Percentiles rank a stretch among this genome's conserved stretches.
Conservation (phyloP, 2,329 filamentous ascomycete genomes). For the Chaetomiaceae sp. region DNA sequence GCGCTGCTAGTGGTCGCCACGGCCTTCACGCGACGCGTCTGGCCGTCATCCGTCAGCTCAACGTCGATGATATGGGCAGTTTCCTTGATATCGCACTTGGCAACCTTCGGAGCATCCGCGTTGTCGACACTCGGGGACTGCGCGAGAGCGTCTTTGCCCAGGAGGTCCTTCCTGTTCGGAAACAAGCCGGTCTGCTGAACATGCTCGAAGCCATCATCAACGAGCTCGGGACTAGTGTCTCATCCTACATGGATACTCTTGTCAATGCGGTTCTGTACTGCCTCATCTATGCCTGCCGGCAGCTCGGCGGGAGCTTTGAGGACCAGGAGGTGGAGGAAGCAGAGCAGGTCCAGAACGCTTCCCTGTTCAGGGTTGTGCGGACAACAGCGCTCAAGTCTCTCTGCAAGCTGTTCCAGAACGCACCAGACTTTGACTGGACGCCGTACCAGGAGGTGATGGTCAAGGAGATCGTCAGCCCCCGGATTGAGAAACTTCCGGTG, state of each 20-base stretch:
- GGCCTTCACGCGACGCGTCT: slow-evolving; percentile 79
- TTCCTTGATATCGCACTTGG: slow-evolving; percentile 83
- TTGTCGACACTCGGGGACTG: slow-evolving; percentile 49
- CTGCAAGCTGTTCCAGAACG: slow-evolving; percentile 70
- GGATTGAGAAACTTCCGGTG: slow-evolving; percentile 70
- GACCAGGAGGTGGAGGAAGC: slow-evolving; percentile 39
- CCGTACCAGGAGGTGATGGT: slow-evolving; percentile 68
- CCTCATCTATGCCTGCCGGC: slow-evolving; percentile 62
- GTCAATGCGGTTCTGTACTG: slow-evolving; percentile 79
- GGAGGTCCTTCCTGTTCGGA: slow-evolving; percentile 63
- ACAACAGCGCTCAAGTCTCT: slow-evolving; percentile 79
- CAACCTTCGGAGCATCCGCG: slow-evolving; percentile 55
- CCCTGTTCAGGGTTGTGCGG: slow-evolving; percentile 62
- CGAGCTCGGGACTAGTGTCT: slow-evolving; percentile 71
- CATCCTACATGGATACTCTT: slow-evolving; percentile 62
- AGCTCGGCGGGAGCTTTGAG: slow-evolving; percentile 33
- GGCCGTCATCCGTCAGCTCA: slow-evolving; percentile 73
- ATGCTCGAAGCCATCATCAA: slow-evolving; percentile 86
- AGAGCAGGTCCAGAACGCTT: slow-evolving; percentile 44
- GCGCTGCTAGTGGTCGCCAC: slow-evolving; percentile 69
- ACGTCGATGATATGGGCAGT: slow-evolving; percentile 65
- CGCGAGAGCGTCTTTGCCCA: slow-evolving; percentile 51
- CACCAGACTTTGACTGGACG: slow-evolving; percentile 65
- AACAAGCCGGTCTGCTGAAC: slow-evolving; percentile 86
- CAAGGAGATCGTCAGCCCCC: slow-evolving; percentile 68